Evolutionary conservation across 2,329 filamentous ascomycete genomes (phyloP), one percentile per base, ranked within the genome.

Genomic region (Lasiodiplodia gonubiensis): DNA sequence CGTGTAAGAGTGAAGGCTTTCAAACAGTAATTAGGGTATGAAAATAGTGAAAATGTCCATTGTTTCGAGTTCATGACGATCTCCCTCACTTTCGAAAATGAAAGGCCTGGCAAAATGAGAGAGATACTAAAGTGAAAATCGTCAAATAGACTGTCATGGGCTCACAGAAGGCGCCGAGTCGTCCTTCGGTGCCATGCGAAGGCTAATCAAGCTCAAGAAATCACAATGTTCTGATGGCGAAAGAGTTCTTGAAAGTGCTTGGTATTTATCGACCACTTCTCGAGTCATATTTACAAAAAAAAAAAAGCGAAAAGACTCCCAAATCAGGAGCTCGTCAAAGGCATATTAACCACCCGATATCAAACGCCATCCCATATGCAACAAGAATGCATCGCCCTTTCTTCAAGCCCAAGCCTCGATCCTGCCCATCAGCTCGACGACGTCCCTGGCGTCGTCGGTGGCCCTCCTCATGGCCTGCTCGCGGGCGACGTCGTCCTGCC

Each of bases 381-480:
- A 33, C 30, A 33, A 33, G 8, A 33, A 14, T n/a, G n/a, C n/a
- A n/a, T n/a, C 2, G 1, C 6, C 33, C 14, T 1, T 30, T 30
- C 53, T 4, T 49, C 39, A 63, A 18, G 21, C 42, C 59, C 59
- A 63, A 18, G 42, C 52, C 25, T 39, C 52, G 5, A 66, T 55
- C 64, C 64, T 57, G 2, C 52, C 52, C 64, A 66, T 55, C 39
- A 66, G 12, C 25, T 46, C 52, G 3, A 66, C 64, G 7, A 66
- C 64, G 11, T 66, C 64, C 18, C 6, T 35, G 37, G 64, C 64
- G 1, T 66, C 64, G 12, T 51, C 39, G 21, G 11, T 25, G 2
- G 37, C 64, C 64, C n/a, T 57, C 18, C 7, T 37, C 18, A 23
- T 4, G 52, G 25, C 35, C 52, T 25, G 3, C 25, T n/a, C 18